A percentile compares a stretch with the other conserved stretches of the same genome.
These are phyloP conservation scores for Lentinula lateritia DNA, from an alignment of 768 basidiomycete genomes.

Conservation along the genomic window DNA sequence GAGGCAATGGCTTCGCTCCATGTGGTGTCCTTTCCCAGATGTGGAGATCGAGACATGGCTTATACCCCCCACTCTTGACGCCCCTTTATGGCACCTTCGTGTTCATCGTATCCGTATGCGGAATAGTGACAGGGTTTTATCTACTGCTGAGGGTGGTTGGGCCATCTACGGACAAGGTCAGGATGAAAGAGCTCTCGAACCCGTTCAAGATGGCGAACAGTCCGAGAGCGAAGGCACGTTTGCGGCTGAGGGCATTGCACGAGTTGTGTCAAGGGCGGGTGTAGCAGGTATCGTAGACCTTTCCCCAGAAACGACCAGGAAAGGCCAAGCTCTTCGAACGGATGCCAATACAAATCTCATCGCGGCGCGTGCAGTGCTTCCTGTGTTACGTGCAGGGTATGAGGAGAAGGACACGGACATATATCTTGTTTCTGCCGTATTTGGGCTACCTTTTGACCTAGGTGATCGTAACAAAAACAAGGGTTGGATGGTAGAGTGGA, in stretches of 20 bases:
- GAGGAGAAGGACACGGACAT: conserved; percentile 26
- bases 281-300: conserved; percentile 54
- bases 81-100: conserved; percentile 65
- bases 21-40: conserved; percentile 74
- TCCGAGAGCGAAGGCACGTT: neutral
- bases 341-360: conserved; percentile 74
- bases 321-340: conserved; percentile 47
- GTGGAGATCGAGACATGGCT: conserved; percentile 74
- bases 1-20: conserved; percentile 51
- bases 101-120: conserved; percentile 41
- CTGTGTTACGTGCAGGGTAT: conserved; percentile 52
- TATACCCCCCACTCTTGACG: conserved; percentile 50
- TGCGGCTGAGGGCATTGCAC: conserved; percentile 39
- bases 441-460: conserved; percentile 42
- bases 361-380: conserved; percentile 60
- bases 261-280: conserved; percentile 56
- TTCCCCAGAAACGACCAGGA: conserved; percentile 21
- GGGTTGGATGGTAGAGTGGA: conserved; percentile 3
- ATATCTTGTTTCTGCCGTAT: conserved; percentile 65
- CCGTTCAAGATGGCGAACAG: conserved; percentile 11
- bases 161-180: conserved; percentile 43
- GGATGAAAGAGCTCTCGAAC: conserved; percentile 38
- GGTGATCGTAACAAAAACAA: neutral
- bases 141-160: conserved; percentile 34
- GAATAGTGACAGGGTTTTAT: conserved; percentile 2